A percentile compares a stretch with the other conserved stretches of the same genome.
phyloP scores from a whole-genome alignment of 352 stramenopile species.

The Globisporangium uncinulatum region DNA sequence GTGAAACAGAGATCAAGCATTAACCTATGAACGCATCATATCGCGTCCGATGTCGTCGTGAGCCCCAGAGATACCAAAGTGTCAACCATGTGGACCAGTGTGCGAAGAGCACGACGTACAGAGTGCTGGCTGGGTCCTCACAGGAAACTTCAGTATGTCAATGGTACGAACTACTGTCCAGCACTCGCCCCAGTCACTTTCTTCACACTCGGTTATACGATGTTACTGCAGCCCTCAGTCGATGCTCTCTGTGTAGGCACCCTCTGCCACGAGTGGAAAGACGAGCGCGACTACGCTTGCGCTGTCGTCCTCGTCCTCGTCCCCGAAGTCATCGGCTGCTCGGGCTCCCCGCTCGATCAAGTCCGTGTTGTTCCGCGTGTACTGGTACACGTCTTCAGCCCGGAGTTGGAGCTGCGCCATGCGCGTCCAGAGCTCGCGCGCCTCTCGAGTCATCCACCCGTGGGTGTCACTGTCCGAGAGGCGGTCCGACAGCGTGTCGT shows the following conservation, averaged over 20 bases:
- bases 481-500: background rate
- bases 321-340: background rate
- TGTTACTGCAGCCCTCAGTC: too few relatives aligned
- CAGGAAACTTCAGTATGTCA: too few relatives aligned
- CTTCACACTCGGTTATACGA: too few relatives aligned
- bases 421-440: background rate
- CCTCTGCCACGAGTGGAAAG: background rate
- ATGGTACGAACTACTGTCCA: too few relatives aligned
- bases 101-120: too few relatives aligned
- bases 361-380: background rate
- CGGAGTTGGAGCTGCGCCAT: background rate
- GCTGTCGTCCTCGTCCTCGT: background rate
- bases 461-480: background rate
- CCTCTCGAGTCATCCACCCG: conserved; percentile 2
- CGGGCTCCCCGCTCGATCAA: background rate
- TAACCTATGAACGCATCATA: too few relatives aligned
- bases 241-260: background rate
- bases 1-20: too few relatives aligned
- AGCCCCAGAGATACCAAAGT: too few relatives aligned
- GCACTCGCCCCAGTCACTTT: too few relatives aligned
- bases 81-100: too few relatives aligned
- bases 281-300: background rate
- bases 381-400: background rate
- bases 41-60: too few relatives aligned
- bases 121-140: too few relatives aligned